A percentile compares a stretch with the other conserved stretches of the same genome.
phyloP scores from a whole-genome alignment of 1,139 yeast species.

The Candida tunisiensis region DNA sequence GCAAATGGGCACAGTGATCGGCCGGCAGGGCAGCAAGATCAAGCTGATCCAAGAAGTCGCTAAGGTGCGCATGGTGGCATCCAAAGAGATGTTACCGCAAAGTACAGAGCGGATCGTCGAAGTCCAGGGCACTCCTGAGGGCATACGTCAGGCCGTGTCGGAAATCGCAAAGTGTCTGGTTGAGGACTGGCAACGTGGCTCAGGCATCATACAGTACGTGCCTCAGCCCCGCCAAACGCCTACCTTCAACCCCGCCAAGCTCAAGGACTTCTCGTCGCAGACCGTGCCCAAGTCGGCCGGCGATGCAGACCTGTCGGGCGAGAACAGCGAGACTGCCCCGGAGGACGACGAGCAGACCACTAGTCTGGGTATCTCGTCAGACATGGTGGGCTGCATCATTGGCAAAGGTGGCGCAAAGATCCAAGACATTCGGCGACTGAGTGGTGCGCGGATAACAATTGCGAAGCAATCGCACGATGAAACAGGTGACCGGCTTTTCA shows the following conservation, averaged over 20 bases:
- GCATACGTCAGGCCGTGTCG: constrained; percentile 40
- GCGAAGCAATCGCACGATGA: constrained; percentile 51
- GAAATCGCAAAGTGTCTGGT: constrained; percentile 57
- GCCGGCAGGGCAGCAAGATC: constrained; percentile 69
- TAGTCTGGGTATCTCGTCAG: constrained; percentile 45
- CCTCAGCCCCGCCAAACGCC: constrained; percentile 29
- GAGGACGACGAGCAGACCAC: background rate
- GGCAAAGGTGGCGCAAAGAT: constrained; percentile 80
- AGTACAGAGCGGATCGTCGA: constrained; percentile 83
- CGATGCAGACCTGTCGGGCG: too few relatives aligned
- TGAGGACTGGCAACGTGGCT: constrained; percentile 46
- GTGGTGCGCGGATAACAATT: constrained; percentile 71
- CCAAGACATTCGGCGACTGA: constrained; percentile 66
- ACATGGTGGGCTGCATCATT: constrained; percentile 79
- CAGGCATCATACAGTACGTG: constrained; percentile 47
- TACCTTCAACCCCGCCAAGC: constrained; percentile 1
- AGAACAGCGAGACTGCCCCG: background rate
- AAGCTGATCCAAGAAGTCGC: constrained; percentile 60
- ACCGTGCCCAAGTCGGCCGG: too few relatives aligned
- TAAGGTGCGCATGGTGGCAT: constrained; percentile 71
- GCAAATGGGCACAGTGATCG: constrained; percentile 85
- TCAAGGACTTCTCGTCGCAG: background rate
- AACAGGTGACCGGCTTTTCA: constrained; percentile 50
- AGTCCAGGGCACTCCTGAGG: constrained; percentile 62
- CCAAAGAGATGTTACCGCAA: constrained; percentile 69